Evolutionary conservation across 2,329 filamentous ascomycete genomes (phyloP).

Genomic region (Metarhizium brunneum): DNA sequence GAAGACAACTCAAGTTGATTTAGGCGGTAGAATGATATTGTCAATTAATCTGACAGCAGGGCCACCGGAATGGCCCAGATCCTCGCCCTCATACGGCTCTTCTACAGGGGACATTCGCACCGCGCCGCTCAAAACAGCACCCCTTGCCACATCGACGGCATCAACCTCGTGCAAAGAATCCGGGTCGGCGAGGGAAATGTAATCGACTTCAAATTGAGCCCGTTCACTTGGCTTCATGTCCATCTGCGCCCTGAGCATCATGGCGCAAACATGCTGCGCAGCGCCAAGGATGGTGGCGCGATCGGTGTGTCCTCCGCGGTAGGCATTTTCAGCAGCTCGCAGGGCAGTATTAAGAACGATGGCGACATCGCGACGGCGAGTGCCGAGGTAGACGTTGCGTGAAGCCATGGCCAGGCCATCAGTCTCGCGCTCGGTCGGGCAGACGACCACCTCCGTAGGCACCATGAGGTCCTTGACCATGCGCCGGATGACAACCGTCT

Average conservation of each 20-base stretch:
- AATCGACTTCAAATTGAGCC: conserved; percentile 75
- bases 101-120: conserved; percentile 83
- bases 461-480: conserved; percentile 85
- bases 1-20: conserved; percentile 22
- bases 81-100: conserved; percentile 58
- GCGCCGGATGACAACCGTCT: conserved; percentile 79
- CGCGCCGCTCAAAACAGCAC: conserved; percentile 82
- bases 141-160: conserved; percentile 56
- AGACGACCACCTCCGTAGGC: conserved; percentile 63
- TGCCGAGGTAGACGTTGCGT: conserved; percentile 84
- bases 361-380: conserved; percentile 60
- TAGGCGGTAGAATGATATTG: conserved; percentile 61
- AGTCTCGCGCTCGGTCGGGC: conserved; percentile 62
- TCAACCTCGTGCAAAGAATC: conserved; percentile 73
- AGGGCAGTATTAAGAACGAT: conserved; percentile 64
- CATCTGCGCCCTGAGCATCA: conserved; percentile 51
- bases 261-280: conserved; percentile 51
- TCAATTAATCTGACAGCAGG: conserved; percentile 84
- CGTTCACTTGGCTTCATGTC: conserved; percentile 49
- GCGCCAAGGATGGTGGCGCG: conserved; percentile 63
- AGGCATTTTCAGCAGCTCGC: conserved; percentile 58
- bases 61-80: conserved; percentile 62
- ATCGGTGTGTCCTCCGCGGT: conserved; percentile 40
- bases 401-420: conserved; percentile 89
- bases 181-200: conserved; percentile 83